Conservation (phyloP, 2,329 filamentous ascomycete genomes). For the Alternaria arbusti region DNA sequence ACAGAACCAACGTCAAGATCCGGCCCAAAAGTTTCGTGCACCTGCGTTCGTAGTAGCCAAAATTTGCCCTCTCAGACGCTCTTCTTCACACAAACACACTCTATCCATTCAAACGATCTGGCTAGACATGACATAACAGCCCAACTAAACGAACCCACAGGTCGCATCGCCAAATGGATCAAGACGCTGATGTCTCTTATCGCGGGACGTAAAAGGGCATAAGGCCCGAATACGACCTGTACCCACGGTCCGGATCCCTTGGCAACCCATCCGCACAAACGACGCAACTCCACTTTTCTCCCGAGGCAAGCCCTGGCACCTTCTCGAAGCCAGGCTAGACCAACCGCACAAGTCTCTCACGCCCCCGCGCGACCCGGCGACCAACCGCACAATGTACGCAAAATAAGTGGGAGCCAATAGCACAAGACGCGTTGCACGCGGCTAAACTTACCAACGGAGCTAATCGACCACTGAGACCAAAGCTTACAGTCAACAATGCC, state of each 20-base stretch:
- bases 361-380: not conserved
- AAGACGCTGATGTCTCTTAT: not conserved
- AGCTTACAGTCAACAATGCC: not conserved
- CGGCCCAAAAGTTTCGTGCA: not conserved
- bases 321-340: conserved; percentile 1
- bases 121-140: no score
- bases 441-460: not conserved
- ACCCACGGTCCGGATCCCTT: not conserved
- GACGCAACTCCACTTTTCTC: conserved; percentile 10
- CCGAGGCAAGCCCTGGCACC: not conserved
- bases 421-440: not conserved
- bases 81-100: no score
- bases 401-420: not conserved
- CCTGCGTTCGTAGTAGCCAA: not conserved
- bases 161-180: no score
- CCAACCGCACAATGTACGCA: conserved; percentile 7
- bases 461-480: not conserved
- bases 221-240: not conserved
- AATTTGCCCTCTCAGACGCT: no score
- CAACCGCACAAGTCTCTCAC: conserved; percentile 16
- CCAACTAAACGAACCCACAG: no score
- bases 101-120: no score
- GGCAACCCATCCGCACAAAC: conserved; percentile 12
- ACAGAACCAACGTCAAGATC: not conserved
- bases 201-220: not conserved